Percentiles rank a stretch among this genome's conserved stretches.
phyloP scores from a whole-genome alignment of 768 basidiomycete species.

The Daedaleopsis sinensis region DNA sequence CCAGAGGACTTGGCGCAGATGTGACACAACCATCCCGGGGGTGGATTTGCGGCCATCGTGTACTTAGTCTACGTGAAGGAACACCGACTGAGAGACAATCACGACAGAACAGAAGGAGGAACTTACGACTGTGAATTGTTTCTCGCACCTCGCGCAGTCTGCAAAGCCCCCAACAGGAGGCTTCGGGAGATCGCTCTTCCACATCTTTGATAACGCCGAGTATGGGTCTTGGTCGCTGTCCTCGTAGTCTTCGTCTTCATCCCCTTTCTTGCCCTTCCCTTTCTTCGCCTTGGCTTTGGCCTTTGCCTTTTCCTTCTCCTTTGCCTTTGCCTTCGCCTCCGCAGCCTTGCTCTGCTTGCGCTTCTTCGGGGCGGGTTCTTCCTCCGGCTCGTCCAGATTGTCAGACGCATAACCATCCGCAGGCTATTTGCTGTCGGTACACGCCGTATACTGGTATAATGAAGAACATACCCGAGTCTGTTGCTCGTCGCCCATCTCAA shows the following conservation, averaged over 20 bases:
- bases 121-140: conserved; percentile 88
- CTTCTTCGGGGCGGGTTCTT: conserved; percentile 52
- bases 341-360: conserved; percentile 53
- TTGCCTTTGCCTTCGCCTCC: conserved; percentile 41
- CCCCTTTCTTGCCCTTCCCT: conserved; percentile 28
- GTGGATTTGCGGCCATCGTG: conserved; percentile 71
- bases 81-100: background rate
- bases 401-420: conserved; percentile 67
- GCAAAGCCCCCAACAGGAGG: conserved; percentile 81
- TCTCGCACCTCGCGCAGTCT: conserved; percentile 78
- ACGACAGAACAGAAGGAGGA: background rate
- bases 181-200: conserved; percentile 41
- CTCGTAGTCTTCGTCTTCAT: conserved; percentile 45
- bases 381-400: conserved; percentile 65
- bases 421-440: conserved; percentile 5
- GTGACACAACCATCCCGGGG: conserved; percentile 83
- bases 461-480: conserved; percentile 3
- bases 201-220: conserved; percentile 59
- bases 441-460: background rate
- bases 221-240: conserved; percentile 71
- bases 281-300: conserved; percentile 34
- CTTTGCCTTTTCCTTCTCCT: conserved; percentile 40
- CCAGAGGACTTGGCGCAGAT: conserved; percentile 79
- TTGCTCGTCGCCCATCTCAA: conserved; percentile 17
- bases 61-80: conserved; percentile 71